Percentiles rank a stretch among this genome's conserved stretches.
Conservation (phyloP, 108 stramenopile species). For the Cyclotella kingstonii region DNA sequence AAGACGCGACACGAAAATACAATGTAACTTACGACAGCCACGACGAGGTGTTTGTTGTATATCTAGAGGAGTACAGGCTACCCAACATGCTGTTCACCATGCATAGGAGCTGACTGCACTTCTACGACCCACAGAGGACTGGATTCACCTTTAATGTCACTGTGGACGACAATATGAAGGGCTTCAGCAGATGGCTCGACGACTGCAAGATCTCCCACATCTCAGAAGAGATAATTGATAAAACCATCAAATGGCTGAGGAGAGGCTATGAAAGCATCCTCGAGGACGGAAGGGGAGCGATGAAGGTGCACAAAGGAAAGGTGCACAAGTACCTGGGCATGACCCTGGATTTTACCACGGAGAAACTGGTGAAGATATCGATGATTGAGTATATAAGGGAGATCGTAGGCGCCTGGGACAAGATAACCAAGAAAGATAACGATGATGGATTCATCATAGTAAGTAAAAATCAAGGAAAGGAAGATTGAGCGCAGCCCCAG, state of each 20-base stretch:
- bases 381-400: too few relatives aligned
- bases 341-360: neutral
- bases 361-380: too few relatives aligned
- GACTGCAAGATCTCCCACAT: too few relatives aligned
- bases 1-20: neutral
- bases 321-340: slow-evolving; percentile 2
- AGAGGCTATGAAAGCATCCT: slow-evolving; percentile 8
- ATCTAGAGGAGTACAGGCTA: neutral
- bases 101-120: slow-evolving; percentile 16
- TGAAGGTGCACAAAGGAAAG: slow-evolving; percentile 4
- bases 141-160: slow-evolving; percentile 2
- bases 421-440: too few relatives aligned
- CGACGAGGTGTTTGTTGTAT: slow-evolving; percentile 4
- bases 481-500: too few relatives aligned
- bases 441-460: too few relatives aligned
- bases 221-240: too few relatives aligned
- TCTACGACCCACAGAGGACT: slow-evolving; percentile 2
- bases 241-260: slow-evolving; percentile 1
- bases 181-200: slow-evolving; percentile 11
- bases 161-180: slow-evolving; percentile 3
- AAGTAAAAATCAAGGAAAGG: too few relatives aligned
- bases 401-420: too few relatives aligned
- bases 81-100: slow-evolving; percentile 18
- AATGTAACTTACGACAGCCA: slow-evolving; percentile 18
- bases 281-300: slow-evolving; percentile 7